A percentile compares a stretch with the other conserved stretches of the same genome.
Evolutionary conservation across 148 eudicot genomes (phyloP).

Genomic region (Talinum fruticosum): DNA sequence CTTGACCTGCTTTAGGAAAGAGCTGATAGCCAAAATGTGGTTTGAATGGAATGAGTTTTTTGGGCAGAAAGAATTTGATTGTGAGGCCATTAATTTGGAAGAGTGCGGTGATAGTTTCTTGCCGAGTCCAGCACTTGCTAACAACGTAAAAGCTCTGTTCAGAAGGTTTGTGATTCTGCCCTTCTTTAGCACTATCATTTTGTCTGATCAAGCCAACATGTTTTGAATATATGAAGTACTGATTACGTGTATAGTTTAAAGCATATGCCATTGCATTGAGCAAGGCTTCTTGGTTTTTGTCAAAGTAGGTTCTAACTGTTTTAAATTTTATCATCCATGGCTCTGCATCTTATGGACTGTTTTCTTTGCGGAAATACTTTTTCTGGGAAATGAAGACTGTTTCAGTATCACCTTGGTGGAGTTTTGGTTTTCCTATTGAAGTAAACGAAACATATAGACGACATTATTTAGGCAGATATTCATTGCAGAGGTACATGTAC

Average conservation of each 20-base stretch:
- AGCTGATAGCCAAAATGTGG: slow-evolving; percentile 81
- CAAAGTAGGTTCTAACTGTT: background rate
- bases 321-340: background rate
- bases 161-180: slow-evolving; percentile 44
- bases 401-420: background rate
- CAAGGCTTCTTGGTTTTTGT: too few species aligned
- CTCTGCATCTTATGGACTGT: background rate
- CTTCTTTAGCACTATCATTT: background rate
- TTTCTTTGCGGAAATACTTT: background rate
- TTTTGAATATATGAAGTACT: background rate
- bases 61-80: slow-evolving; percentile 44
- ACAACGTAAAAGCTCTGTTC: slow-evolving; percentile 50
- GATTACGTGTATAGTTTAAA: background rate
- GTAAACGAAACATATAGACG: background rate
- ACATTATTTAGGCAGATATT: background rate
- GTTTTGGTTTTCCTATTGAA: background rate
- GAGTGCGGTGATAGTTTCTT: slow-evolving; percentile 61
- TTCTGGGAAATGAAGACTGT: background rate
- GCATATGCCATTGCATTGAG: too few species aligned
- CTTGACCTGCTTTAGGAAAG: slow-evolving; percentile 65
- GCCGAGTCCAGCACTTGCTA: slow-evolving; percentile 46
- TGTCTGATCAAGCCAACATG: background rate
- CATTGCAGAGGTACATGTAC: background rate
- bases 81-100: slow-evolving; percentile 42
- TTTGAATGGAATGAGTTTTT: slow-evolving; percentile 74